Percentiles rank a stretch among this genome's conserved stretches.
These are phyloP conservation scores for Colletotrichum sp. DNA, from an alignment of 2,329 filamentous ascomycete species.

Conservation along the genomic window DNA sequence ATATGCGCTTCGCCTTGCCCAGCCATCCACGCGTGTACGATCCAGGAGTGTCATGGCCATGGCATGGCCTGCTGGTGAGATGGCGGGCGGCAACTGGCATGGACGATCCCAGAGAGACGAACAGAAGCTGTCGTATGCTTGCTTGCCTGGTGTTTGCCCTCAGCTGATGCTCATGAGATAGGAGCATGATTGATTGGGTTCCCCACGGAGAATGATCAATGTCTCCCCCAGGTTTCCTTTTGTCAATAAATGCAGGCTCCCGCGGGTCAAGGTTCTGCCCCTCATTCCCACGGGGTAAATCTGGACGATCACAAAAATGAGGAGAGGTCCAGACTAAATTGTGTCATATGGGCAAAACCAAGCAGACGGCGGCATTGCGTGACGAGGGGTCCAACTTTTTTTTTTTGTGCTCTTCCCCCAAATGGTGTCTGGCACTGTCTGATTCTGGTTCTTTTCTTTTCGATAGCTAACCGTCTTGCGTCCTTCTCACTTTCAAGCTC, in stretches of 20 bases:
- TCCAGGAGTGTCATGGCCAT: neutral
- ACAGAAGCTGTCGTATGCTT: neutral
- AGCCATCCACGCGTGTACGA: neutral
- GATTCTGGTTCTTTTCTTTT: neutral
- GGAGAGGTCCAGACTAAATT: slow-evolving; percentile 9
- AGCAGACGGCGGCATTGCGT: slow-evolving; percentile 2
- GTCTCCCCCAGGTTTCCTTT: slow-evolving; percentile 16
- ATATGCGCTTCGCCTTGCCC: slow-evolving; percentile 12
- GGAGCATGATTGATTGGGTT: slow-evolving; percentile 3
- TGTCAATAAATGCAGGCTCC: slow-evolving; percentile 21
- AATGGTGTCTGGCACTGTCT: neutral
- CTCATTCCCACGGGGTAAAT: slow-evolving; percentile 9
- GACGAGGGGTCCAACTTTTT: neutral
- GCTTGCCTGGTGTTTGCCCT: neutral
- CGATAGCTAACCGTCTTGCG: neutral
- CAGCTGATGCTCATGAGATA: slow-evolving; percentile 17
- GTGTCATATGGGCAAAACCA: slow-evolving; percentile 4
- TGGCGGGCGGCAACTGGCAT: slow-evolving; percentile 1
- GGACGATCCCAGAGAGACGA: neutral
- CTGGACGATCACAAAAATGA: slow-evolving; percentile 6
- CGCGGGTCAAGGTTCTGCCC: slow-evolving; percentile 7
- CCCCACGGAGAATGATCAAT: neutral
- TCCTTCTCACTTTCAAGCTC: neutral
- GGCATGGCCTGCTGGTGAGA: neutral
- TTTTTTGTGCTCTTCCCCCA: neutral